phyloP scores from a whole-genome alignment of 2,329 filamentous ascomycete genomes.

The Colletotrichum shisoi region DNA sequence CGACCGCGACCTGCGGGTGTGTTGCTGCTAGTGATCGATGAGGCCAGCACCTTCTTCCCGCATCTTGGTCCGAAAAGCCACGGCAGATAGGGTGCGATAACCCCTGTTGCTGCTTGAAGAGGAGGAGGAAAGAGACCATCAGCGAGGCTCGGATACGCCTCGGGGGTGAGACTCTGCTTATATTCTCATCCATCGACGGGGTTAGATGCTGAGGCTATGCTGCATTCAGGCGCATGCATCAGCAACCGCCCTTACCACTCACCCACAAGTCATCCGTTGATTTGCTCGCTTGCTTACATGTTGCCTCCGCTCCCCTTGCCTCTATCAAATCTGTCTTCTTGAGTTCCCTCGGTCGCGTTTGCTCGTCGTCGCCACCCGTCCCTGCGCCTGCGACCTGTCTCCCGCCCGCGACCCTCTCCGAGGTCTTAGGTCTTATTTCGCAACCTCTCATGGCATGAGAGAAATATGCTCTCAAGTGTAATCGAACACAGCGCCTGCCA shows the following conservation, averaged over 20 bases:
- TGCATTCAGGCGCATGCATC: slow-evolving; percentile 21
- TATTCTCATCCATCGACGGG: background rate
- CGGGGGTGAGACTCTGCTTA: slow-evolving; percentile 12
- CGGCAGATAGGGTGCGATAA: background rate
- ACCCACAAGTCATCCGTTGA: too few relatives aligned
- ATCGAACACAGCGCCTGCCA: background rate
- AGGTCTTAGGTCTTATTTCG: background rate
- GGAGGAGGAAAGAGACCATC: background rate
- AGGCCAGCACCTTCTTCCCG: background rate
- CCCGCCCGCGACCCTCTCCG: background rate
- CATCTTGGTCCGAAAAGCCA: background rate
- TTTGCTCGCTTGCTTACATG: slow-evolving; percentile 16
- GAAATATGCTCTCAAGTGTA: background rate
- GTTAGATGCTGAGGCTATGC: slow-evolving; percentile 4
- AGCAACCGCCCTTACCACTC: background rate
- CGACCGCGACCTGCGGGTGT: background rate
- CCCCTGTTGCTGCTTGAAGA: background rate
- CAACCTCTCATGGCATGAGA: background rate
- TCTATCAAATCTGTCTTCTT: background rate
- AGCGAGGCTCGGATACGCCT: background rate
- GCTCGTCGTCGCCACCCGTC: background rate
- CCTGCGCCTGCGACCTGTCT: background rate
- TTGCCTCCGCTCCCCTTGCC: background rate
- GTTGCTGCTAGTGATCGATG: background rate
- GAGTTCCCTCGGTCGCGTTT: slow-evolving; percentile 4